Conservation (phyloP, 2,329 filamentous ascomycete genomes). For the Phialophora tarda region DNA sequence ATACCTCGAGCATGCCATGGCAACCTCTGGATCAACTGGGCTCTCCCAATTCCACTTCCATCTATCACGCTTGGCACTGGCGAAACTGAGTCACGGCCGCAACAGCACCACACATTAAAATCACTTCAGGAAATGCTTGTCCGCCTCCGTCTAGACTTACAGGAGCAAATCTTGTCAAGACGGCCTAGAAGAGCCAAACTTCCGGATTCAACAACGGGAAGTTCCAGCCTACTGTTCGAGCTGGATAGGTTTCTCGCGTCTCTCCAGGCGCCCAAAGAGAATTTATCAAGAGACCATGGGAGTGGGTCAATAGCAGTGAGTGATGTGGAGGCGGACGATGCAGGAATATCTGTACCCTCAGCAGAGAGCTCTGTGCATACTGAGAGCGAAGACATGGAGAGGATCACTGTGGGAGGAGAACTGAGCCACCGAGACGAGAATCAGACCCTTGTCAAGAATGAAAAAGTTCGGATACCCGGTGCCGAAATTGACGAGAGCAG, state of each 20-base stretch:
- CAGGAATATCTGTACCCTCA: neutral
- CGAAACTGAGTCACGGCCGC: slow-evolving; percentile 11
- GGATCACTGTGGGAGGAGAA: neutral
- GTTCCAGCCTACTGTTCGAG: slow-evolving; percentile 25
- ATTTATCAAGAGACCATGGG: neutral
- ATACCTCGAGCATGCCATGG: slow-evolving; percentile 40
- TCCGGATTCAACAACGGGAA: slow-evolving; percentile 30
- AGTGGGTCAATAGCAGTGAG: neutral
- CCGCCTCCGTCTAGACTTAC: slow-evolving; percentile 24
- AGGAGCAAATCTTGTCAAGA: slow-evolving; percentile 28
- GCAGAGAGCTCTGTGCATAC: neutral
- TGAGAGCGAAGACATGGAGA: neutral
- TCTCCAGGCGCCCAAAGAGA: neutral
- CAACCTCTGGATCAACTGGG: slow-evolving; percentile 44
- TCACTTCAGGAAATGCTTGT: slow-evolving; percentile 28
- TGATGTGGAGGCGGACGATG: neutral
- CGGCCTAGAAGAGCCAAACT: slow-evolving; percentile 19
- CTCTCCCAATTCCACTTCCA: slow-evolving; percentile 37
- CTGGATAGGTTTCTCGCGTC: slow-evolving; percentile 2
- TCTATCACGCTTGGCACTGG: neutral
- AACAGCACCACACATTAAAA: slow-evolving; percentile 30
- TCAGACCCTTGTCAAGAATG: neutral
- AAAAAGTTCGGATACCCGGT: neutral
- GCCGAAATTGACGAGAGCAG: neutral
- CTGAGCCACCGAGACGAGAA: neutral